These are phyloP conservation scores for Stipa capillata DNA, from an alignment of 176 grass and related monocot species.

Conservation along the genomic window DNA sequence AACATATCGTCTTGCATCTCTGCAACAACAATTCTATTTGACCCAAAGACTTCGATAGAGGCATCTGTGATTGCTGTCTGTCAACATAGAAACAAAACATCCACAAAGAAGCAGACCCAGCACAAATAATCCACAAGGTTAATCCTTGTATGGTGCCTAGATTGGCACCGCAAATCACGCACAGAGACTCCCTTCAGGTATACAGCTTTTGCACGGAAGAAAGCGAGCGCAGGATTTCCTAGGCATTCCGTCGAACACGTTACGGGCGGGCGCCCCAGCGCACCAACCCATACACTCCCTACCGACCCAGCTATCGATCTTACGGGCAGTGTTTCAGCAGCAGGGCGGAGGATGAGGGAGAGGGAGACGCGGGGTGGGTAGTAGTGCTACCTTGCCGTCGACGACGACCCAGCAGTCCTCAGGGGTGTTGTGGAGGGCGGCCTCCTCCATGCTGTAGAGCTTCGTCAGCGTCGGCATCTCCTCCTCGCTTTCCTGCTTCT, in stretches of 20 bases:
- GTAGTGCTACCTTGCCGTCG: constrained; percentile 56
- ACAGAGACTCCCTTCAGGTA: neutral
- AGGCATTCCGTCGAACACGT: constrained; percentile 27
- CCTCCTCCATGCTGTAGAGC: constrained; percentile 73
- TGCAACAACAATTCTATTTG: neutral
- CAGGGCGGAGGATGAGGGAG: neutral
- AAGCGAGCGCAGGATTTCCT: neutral
- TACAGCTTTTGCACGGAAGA: neutral
- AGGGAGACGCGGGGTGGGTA: neutral
- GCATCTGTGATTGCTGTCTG: neutral
- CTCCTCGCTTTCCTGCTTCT: neutral
- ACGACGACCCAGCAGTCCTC: constrained; percentile 86
- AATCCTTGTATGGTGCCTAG: neutral
- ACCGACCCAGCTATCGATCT: neutral
- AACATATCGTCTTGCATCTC: neutral
- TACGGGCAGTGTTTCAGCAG: neutral
- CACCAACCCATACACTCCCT: neutral
- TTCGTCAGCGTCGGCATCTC: constrained; percentile 67
- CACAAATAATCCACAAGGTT: neutral
- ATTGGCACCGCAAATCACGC: too few species aligned
- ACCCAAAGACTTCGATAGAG: neutral
- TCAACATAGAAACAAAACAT: neutral
- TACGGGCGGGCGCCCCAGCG: neutral
- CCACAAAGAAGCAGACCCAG: neutral
- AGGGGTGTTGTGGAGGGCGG: constrained; percentile 51